Evolutionary conservation across 441 rosid genomes (phyloP), one percentile per base, ranked within the genome.

Genomic region (Viola pubescens): DNA sequence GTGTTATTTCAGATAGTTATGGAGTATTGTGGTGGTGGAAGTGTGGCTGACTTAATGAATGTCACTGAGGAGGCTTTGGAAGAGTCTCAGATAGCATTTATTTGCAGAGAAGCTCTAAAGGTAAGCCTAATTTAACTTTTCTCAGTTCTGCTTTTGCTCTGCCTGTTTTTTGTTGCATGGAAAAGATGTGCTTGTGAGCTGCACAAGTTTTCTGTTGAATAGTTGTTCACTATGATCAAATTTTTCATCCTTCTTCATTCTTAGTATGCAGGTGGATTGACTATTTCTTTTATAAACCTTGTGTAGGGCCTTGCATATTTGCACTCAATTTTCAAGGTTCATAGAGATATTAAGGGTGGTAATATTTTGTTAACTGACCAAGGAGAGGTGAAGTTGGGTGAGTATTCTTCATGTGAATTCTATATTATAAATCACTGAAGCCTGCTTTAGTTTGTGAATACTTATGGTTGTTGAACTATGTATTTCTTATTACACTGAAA

Each of bases 1-100:
- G 59, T 77, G 56, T 69, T 67, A 57, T 75, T 82, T 80, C 98
- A 94, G 98, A 94, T 90, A 77, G 96, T 94, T 71, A 94, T 94
- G 99, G 99, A 94, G 81, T 94, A 94, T 59, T 94, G 99, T 67
- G 97, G 99, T 50, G 96, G 97, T 79, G 99, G 99, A 72, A 94
- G 99, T 62, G 91, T 94, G 52, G 88, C 95, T 74, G 97, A 88
- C 80, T 78, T 94, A 64, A 94, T 94, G 95, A 83, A 88, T 73
- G 95, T 78, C 63, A 74, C 87, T 12, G 96, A 90, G 57, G 96
- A 88, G 75, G 76, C 99, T 42, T 74, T 94, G 70, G 99, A 94
- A 74, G 99, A 94, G 82, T 80, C 70, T 86, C 99, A 88, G 71
- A 94, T 94, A 69, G 97, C 99, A 59, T 94, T 81, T 72, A 88